Conservation (phyloP, 2,329 filamentous ascomycete species). For the Epicoccum sorghinum region DNA sequence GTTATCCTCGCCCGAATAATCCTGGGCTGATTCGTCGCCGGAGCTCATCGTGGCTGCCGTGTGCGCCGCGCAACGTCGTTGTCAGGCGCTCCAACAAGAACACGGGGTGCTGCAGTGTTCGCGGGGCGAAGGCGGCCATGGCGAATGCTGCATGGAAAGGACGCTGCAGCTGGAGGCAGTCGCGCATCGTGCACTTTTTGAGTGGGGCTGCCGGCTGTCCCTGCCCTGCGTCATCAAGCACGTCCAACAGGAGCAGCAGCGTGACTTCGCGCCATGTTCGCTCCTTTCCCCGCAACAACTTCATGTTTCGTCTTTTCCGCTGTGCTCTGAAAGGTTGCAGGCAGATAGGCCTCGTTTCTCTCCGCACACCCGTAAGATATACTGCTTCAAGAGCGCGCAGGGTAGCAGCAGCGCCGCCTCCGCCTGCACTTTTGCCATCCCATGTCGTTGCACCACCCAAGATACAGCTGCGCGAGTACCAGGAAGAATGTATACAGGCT, state of each 20-base stretch:
- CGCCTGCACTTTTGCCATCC: slow-evolving; percentile 18
- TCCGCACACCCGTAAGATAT: slow-evolving; percentile 17
- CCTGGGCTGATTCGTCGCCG: slow-evolving; percentile 9
- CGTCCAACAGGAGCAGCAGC: background rate
- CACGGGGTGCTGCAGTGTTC: background rate
- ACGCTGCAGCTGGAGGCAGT: background rate
- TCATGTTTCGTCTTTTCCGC: slow-evolving; percentile 40
- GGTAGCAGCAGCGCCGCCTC: slow-evolving; percentile 1
- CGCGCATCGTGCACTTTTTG: slow-evolving; percentile 1
- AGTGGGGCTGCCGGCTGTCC: slow-evolving; percentile 19
- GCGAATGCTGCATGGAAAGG: slow-evolving; percentile 11
- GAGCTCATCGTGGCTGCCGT: slow-evolving; percentile 24
- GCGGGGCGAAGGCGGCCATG: slow-evolving; percentile 17
- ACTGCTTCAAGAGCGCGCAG: slow-evolving; percentile 26
- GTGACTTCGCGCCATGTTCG: slow-evolving; percentile 31
- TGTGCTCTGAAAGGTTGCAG: slow-evolving; percentile 39
- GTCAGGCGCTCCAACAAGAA: background rate
- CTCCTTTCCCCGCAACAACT: slow-evolving; percentile 10
- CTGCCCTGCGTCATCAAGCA: slow-evolving; percentile 13
- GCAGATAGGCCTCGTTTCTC: slow-evolving; percentile 17
- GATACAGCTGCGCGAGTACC: slow-evolving; percentile 76
- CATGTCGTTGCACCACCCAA: slow-evolving; percentile 29
- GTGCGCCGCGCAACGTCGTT: background rate
- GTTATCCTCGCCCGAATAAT: slow-evolving; percentile 7
- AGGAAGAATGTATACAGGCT: slow-evolving; percentile 88